Conservation (phyloP, 1,284 basidiomycete genomes). For the Puccinia triticina region DNA sequence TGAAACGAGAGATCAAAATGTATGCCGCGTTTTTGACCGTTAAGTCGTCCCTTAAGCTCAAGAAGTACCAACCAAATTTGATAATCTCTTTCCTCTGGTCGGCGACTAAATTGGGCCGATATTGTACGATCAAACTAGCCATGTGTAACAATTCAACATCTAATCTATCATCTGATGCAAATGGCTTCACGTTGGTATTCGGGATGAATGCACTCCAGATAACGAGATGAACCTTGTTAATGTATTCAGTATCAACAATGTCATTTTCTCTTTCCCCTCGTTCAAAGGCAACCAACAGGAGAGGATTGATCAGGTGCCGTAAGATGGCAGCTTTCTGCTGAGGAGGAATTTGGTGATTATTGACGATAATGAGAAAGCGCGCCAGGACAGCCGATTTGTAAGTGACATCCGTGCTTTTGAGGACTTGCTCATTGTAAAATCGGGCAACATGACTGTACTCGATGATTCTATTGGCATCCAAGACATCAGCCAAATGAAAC, state of each 20-base stretch:
- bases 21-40: constrained; percentile 94
- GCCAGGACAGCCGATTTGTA: constrained; percentile 82
- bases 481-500: constrained; percentile 83
- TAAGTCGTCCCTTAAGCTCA: constrained; percentile 76
- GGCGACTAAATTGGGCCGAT: constrained; percentile 75
- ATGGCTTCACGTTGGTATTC: constrained; percentile 60
- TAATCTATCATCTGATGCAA: constrained; percentile 76
- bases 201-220: constrained; percentile 77
- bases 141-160: constrained; percentile 89
- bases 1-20: constrained; percentile 90
- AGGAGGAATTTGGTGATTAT: constrained; percentile 70
- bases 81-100: constrained; percentile 91
- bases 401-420: constrained; percentile 64
- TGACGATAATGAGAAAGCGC: constrained; percentile 84
- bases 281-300: constrained; percentile 75
- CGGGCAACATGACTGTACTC: constrained; percentile 80
- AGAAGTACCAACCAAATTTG: constrained; percentile 90
- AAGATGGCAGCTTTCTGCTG: constrained; percentile 83
- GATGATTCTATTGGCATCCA: constrained; percentile 77
- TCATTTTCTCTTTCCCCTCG: constrained; percentile 63
- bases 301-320: constrained; percentile 85
- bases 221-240: constrained; percentile 71
- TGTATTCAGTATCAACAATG: constrained; percentile 72
- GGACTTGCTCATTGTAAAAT: constrained; percentile 86
- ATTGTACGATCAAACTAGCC: constrained; percentile 84